Percentiles rank a stretch among this genome's conserved stretches.
Conservation (phyloP, 1,139 yeast genomes). For the Magnusiomyces suaveolens region DNA sequence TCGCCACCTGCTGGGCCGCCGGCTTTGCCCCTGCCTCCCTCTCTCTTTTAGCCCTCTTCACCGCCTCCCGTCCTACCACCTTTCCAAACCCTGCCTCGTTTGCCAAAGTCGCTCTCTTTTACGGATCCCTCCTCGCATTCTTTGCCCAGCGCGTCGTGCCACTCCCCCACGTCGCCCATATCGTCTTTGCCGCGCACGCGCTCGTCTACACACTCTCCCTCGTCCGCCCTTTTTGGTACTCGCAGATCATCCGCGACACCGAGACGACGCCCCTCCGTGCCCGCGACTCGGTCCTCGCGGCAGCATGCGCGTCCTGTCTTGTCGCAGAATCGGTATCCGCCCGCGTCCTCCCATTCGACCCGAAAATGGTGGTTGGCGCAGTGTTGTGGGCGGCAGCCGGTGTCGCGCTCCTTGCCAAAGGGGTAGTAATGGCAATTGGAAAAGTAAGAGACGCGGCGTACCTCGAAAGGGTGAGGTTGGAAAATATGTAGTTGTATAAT, state of each 20-base stretch:
- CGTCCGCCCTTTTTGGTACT: too few relatives aligned
- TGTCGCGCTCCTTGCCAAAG: neutral
- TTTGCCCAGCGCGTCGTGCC: neutral
- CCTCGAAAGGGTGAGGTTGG: conserved; percentile 30
- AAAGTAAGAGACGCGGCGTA: conserved; percentile 29
- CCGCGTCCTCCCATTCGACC: too few relatives aligned
- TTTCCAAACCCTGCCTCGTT: neutral
- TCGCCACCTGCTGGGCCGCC: conserved; percentile 13
- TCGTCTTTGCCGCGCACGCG: neutral
- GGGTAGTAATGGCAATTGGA: conserved; percentile 3
- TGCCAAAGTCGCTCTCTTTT: neutral
- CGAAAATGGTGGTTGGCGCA: too few relatives aligned
- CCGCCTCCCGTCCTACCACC: neutral
- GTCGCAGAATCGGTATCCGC: too few relatives aligned
- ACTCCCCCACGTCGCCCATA: conserved; percentile 5
- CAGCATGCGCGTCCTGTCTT: too few relatives aligned
- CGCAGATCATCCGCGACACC: too few relatives aligned
- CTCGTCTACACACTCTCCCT: neutral
- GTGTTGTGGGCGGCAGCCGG: conserved; percentile 11
- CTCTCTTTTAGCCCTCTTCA: conserved; percentile 1
- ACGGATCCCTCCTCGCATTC: neutral
- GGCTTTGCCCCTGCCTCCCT: conserved; percentile 16
- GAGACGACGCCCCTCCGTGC: too few relatives aligned
- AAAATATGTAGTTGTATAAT: conserved; percentile 22
- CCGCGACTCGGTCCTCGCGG: too few relatives aligned